Base-by-base conservation (phyloP, 176 grass and related monocot species). In the Olyra latifolia region DNA sequence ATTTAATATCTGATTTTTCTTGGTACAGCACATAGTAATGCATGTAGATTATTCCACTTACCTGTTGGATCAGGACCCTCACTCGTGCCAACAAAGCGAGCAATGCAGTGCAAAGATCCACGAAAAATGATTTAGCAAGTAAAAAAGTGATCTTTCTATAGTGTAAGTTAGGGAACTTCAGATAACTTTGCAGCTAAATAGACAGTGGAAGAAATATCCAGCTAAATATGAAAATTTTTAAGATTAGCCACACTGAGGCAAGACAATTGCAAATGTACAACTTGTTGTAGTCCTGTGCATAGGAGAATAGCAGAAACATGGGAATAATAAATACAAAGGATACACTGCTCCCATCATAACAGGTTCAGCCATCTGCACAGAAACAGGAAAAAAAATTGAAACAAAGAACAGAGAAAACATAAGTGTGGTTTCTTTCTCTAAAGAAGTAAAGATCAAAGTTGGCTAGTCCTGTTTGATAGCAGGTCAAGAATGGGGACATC, bases 51-150 rank as follows among this genome's bases (percentile, higher is more conserved):
- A 71, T 52, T 62, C 4, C 56, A 39, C 76, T 83, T 74, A 99
- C 96, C 85, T 99, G 96, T 80, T 99, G 96, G 79, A 91, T 75
- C 62, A 99, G 81, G 23, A 86, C 86, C 73, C 90, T 85, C 66
- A 93, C 58, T 61, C 92, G 84, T 47, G 92, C 96, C 68, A 99
- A 93, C 66, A 99, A 88, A 72, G 92, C 85, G 11, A 99, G 67
- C 22, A 90, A 28, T 25, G 89, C 89, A 12, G 80, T 86, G 24
- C 80, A 95, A 73, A 95, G 83, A 61, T 91, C 90, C 24, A 88
- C 22, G 10, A 99, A 99, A 78, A 99, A 99, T 46, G 92, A 93
- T 86, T 88, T 95, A 76, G 90, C 96, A 74, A 99, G 88, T 72
- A 99, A 86, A 74, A 93, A 78, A 20, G 88, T 86, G 87, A 99